Evolutionary conservation across 2,329 filamentous ascomycete genomes (phyloP).

Genomic region (Monosporascus sp.): DNA sequence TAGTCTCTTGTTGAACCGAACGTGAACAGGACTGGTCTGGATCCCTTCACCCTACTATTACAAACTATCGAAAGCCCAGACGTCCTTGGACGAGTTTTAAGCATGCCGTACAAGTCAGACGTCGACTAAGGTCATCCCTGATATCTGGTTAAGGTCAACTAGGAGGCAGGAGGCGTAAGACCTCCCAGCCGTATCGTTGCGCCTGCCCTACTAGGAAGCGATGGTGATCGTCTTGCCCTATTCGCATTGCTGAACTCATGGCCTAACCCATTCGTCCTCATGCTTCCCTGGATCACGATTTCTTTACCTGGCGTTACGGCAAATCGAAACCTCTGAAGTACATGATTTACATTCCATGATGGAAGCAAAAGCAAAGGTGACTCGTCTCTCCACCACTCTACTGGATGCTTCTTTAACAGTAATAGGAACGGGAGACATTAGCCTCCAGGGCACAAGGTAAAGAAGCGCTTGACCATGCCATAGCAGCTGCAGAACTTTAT

Average conservation of each 20-base stretch:
- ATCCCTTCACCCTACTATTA: neutral
- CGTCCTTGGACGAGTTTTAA: neutral
- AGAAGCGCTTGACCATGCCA: conserved; percentile 69
- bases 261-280: neutral
- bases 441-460: conserved; percentile 44
- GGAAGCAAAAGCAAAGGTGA: conserved; percentile 44
- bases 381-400: neutral
- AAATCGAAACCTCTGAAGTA: neutral
- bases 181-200: neutral
- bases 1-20: neutral
- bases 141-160: neutral
- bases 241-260: neutral
- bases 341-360: conserved; percentile 18
- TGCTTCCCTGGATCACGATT: neutral
- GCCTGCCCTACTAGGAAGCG: neutral
- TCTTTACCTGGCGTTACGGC: neutral
- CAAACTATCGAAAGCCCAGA: neutral
- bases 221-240: neutral
- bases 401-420: conserved; percentile 2
- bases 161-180: neutral
- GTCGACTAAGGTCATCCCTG: neutral
- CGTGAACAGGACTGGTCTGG: neutral
- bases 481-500: conserved; percentile 73
- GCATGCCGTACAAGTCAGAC: neutral
- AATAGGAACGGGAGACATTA: conserved; percentile 46